Percentiles rank a stretch among this genome's conserved stretches.
Evolutionary conservation across 2,329 filamentous ascomycete species (phyloP).

Genomic region (Periconia digitata): DNA sequence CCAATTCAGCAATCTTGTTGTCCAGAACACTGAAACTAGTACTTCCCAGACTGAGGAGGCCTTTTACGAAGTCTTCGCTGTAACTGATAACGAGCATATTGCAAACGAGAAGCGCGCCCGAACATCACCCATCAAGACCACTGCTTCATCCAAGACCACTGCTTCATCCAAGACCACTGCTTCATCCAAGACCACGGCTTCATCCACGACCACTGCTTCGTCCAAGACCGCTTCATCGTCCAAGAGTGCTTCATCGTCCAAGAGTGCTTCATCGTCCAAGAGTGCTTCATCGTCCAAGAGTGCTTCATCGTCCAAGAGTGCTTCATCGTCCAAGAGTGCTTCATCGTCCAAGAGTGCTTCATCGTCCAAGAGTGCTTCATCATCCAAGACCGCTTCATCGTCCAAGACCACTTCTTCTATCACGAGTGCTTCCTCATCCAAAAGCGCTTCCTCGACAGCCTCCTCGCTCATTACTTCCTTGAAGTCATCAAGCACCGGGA

Average conservation of each 20-base stretch:
- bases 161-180: not conserved
- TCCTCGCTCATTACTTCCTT: not conserved
- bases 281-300: no score
- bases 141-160: not conserved
- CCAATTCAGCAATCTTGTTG: slow-evolving; percentile 2
- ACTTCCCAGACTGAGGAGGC: slow-evolving; percentile 1
- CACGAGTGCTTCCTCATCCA: no score
- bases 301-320: no score
- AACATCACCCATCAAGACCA: not conserved
- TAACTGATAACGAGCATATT: not conserved
- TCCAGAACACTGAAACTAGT: not conserved
- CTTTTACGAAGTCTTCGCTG: slow-evolving; percentile 3
- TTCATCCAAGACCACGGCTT: not conserved
- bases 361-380: no score
- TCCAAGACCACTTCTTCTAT: not conserved
- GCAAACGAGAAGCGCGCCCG: not conserved
- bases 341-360: no score
- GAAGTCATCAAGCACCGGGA: not conserved
- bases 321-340: no score
- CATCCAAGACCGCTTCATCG: no score
- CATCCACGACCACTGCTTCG: not conserved
- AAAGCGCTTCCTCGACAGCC: not conserved
- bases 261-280: no score
- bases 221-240: not conserved
- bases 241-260: no score